Base-by-base conservation (phyloP, 1,284 basidiomycete genomes). In the Ceratobasidium sp. region DNA sequence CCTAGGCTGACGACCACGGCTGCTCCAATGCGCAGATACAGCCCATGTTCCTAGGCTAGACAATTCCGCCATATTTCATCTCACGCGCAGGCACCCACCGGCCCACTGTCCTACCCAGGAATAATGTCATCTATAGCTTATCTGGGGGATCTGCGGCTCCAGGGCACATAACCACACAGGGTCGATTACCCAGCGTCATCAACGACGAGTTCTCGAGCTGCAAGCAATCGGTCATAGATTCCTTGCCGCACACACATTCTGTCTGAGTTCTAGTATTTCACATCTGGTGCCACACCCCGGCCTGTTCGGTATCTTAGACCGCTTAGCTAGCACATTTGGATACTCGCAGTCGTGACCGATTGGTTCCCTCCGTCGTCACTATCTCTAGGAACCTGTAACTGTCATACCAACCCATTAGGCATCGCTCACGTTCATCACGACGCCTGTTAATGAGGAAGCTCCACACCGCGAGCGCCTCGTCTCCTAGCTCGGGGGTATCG, bases 321-420 rank as follows among this genome's bases (percentile, higher is more conserved):
- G 36, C 36, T 41, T 41, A 41, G 36, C 36, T 41, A 41, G 36
- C 36, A 4, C 36, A 41, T 41, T 11, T 41, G 11, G 36, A 45
- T 72, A n/a, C n/a, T 36, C 8, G 69, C 36, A 22, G 51, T 48
- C 41, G 48, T 31, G 47, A n/a, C 69, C 29, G 69, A 51, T 62
- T 72, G 22, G 57, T 19, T 5, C 44, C 31, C 45, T 72, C 57
- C 57, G 53, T 45, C 57, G 33, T 36, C 57, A 44, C 33, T 60
- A 44, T 41, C 17, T 60, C 57, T 44, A 36, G 41, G 57, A 60
- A 50, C 69, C 36, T 24, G 56, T 45, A 51, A 72, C 51, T 72
- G 69, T 62, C 69, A 72, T 72, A 72, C 51, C 69, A 72, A 72
- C 69, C 69, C 45, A 72, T 72, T 51, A 72, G 57, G 57, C 59